phyloP scores from a whole-genome alignment of 495 filamentous ascomycete genomes.

The Penicillium goetzii region DNA sequence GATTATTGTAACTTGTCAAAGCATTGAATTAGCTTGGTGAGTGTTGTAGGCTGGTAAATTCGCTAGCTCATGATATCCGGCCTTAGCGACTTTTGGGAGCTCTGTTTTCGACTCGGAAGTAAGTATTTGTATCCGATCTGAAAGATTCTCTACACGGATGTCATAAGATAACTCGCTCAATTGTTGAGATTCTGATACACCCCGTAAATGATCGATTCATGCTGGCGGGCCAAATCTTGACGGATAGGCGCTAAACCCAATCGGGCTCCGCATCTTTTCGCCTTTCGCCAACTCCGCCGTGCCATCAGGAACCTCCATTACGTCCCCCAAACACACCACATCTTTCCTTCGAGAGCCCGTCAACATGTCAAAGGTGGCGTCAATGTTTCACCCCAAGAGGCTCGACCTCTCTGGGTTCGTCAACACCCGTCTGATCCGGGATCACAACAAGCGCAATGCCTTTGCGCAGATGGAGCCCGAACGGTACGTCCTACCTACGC shows the following conservation, averaged over 20 bases:
- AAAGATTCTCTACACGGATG: neutral
- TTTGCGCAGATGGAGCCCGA: slow-evolving; percentile 84
- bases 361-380: slow-evolving; percentile 38
- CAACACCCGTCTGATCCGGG: slow-evolving; percentile 82
- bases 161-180: neutral
- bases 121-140: neutral
- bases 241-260: slow-evolving; percentile 37
- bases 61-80: neutral
- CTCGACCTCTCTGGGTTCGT: slow-evolving; percentile 84
- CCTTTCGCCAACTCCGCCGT: slow-evolving; percentile 34
- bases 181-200: neutral
- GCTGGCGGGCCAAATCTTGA: slow-evolving; percentile 20
- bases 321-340: slow-evolving; percentile 12
- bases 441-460: slow-evolving; percentile 93
- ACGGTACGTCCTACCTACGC: slow-evolving; percentile 57
- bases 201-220: neutral
- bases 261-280: slow-evolving; percentile 31
- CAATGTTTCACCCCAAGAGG: slow-evolving; percentile 83
- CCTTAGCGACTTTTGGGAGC: neutral
- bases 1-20: neutral
- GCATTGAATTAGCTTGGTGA: neutral
- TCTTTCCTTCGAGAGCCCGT: slow-evolving; percentile 7
- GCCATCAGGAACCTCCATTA: slow-evolving; percentile 20
- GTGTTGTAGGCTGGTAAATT: neutral
- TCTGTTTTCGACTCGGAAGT: neutral